These are phyloP conservation scores for Colletotrichum sp. DNA, from an alignment of 2,329 filamentous ascomycete genomes.

Conservation along the genomic window DNA sequence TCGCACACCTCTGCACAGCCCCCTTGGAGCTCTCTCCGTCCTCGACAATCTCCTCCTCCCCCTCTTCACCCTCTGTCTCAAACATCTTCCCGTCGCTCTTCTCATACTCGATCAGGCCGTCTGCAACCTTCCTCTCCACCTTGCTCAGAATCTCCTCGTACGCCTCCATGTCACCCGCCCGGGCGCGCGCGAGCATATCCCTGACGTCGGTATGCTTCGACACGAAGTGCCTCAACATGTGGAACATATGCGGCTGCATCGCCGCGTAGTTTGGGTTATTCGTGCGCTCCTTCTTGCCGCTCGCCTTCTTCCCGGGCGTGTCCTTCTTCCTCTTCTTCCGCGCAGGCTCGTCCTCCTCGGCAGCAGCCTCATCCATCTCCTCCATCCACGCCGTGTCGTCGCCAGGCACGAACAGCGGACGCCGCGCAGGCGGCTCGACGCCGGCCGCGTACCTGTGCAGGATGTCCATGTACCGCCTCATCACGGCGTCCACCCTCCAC, in stretches of 20 bases:
- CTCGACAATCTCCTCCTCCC: conserved; percentile 33
- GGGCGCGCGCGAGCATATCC: conserved; percentile 76
- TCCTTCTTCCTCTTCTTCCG: conserved; percentile 57
- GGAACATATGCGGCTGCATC: conserved; percentile 93
- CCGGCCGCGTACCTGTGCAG: conserved; percentile 80
- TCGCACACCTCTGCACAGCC: conserved; percentile 74
- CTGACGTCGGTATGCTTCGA: conserved; percentile 81
- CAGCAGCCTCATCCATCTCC: conserved; percentile 28
- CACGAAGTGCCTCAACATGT: conserved; percentile 84
- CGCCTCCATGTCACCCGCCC: conserved; percentile 73
- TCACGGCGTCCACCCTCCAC: conserved; percentile 86
- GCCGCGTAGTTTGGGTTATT: conserved; percentile 78
- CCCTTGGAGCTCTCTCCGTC: conserved; percentile 66
- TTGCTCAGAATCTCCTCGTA: conserved; percentile 79
- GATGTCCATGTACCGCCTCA: conserved; percentile 89
- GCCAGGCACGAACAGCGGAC: conserved; percentile 75
- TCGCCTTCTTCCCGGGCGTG: conserved; percentile 19
- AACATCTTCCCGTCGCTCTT: conserved; percentile 54
- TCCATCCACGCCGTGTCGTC: conserved; percentile 54
- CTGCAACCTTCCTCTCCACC: conserved; percentile 76
- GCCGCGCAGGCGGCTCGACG: conserved; percentile 66
- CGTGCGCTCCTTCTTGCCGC: conserved; percentile 41
- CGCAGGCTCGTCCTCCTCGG: conserved; percentile 51
- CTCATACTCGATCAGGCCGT: conserved; percentile 74
- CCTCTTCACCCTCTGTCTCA: conserved; percentile 36